phyloP scores from a whole-genome alignment of 192 early-diverging fungal species.

The Coemansia sp. region DNA sequence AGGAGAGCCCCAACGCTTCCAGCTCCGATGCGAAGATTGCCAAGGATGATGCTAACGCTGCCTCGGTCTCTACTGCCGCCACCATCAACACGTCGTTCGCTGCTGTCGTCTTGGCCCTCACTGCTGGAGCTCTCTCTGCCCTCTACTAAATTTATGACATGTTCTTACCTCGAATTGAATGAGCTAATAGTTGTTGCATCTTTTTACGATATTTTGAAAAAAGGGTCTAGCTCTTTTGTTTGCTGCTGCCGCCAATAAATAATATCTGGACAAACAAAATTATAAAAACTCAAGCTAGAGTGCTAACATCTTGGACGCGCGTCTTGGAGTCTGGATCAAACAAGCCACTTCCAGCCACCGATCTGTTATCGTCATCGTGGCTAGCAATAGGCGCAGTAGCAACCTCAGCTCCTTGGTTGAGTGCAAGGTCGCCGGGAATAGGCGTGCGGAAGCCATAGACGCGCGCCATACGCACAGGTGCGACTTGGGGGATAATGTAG shows the following conservation, averaged over 20 bases:
- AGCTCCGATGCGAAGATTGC: slow-evolving; percentile 12
- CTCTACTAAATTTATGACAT: slow-evolving; percentile 11
- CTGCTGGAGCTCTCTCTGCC: slow-evolving; percentile 29
- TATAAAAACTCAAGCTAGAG: neutral
- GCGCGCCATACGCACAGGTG: slow-evolving; percentile 50
- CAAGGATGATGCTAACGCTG: slow-evolving; percentile 20
- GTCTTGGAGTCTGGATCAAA: neutral
- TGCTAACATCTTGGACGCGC: neutral
- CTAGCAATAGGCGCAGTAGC: neutral
- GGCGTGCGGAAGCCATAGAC: slow-evolving; percentile 42
- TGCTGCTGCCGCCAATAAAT: neutral
- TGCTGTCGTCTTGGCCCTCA: slow-evolving; percentile 28
- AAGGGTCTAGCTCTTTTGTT: neutral
- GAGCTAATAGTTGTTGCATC: neutral
- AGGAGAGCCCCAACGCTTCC: slow-evolving; percentile 1
- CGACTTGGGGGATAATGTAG: slow-evolving; percentile 59
- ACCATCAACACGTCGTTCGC: slow-evolving; percentile 19
- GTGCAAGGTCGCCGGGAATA: slow-evolving; percentile 34
- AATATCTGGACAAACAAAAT: neutral
- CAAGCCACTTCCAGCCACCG: neutral
- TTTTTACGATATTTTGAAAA: neutral
- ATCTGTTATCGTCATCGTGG: neutral
- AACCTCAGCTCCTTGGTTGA: slow-evolving; percentile 6
- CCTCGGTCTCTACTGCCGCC: slow-evolving; percentile 12
- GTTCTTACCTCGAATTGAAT: neutral